phyloP scores from a whole-genome alignment of 768 basidiomycete species.

The Pisolithus sp. region DNA sequence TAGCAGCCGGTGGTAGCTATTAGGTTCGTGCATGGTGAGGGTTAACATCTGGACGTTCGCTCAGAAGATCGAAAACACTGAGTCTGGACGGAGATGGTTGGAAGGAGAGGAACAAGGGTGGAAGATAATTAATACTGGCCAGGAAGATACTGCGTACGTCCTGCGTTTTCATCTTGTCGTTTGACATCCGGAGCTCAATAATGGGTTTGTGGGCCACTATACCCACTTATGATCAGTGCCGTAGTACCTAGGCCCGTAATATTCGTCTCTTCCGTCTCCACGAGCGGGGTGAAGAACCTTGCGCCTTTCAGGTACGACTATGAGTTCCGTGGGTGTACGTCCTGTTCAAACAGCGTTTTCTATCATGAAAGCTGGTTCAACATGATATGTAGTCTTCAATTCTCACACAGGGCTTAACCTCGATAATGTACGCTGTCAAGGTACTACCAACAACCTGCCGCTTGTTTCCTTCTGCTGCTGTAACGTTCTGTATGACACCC shows the following conservation, averaged over 20 bases:
- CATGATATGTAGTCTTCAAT: too few relatives aligned
- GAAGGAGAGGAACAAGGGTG: slow-evolving; percentile 32
- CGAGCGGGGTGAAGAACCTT: slow-evolving; percentile 33
- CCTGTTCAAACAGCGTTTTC: neutral
- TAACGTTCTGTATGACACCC: slow-evolving; percentile 18
- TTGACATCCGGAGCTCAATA: too few relatives aligned
- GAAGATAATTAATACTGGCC: slow-evolving; percentile 27
- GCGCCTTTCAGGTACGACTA: slow-evolving; percentile 35
- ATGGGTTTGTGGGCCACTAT: too few relatives aligned
- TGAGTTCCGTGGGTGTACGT: neutral
- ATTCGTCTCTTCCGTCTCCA: slow-evolving; percentile 34
- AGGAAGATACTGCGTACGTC: slow-evolving; percentile 22
- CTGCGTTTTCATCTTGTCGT: neutral
- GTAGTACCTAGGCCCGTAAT: slow-evolving; percentile 41
- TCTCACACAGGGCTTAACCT: too few relatives aligned
- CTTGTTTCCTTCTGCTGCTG: slow-evolving; percentile 33
- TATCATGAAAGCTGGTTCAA: slow-evolving; percentile 22
- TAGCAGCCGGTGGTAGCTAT: too few relatives aligned
- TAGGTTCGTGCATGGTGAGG: too few relatives aligned
- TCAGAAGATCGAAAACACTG: slow-evolving; percentile 22
- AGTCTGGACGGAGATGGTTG: slow-evolving; percentile 27
- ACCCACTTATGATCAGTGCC: slow-evolving; percentile 32
- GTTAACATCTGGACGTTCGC: slow-evolving; percentile 25
- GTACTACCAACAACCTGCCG: slow-evolving; percentile 17
- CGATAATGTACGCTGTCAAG: too few relatives aligned